Evolutionary conservation across 495 filamentous ascomycete species (phyloP).

Genomic region (Tuber microsphaerosporum): DNA sequence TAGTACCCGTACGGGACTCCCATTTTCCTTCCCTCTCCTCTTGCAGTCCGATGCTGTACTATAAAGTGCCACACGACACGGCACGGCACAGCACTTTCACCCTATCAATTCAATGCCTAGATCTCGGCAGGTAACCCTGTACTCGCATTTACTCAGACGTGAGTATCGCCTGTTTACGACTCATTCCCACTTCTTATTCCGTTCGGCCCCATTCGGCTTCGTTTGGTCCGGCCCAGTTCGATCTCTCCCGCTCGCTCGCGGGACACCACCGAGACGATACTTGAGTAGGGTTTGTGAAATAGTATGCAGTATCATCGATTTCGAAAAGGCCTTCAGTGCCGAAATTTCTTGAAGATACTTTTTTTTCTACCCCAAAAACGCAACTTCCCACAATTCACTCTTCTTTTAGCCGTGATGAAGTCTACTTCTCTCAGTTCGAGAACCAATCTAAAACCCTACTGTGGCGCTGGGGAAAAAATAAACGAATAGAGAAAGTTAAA

Average conservation of each 20-base stretch:
- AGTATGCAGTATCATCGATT: neutral
- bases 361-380: neutral
- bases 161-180: neutral
- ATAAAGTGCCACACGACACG: neutral
- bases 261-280: neutral
- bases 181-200: too few species aligned
- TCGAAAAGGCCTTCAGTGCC: neutral
- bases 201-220: neutral
- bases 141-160: neutral
- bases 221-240: neutral
- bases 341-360: neutral
- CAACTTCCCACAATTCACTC: neutral
- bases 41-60: neutral
- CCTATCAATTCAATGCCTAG: neutral
- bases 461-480: neutral
- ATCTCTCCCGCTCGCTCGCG: neutral
- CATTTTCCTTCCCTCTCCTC: neutral
- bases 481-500: neutral
- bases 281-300: neutral
- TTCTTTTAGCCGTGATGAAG: neutral
- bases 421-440: neutral
- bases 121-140: neutral
- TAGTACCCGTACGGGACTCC: neutral
- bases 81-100: neutral
- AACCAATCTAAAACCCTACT: neutral